Base-by-base conservation (phyloP, 768 basidiomycete species). In the Pleurotus tuber-regium region DNA sequence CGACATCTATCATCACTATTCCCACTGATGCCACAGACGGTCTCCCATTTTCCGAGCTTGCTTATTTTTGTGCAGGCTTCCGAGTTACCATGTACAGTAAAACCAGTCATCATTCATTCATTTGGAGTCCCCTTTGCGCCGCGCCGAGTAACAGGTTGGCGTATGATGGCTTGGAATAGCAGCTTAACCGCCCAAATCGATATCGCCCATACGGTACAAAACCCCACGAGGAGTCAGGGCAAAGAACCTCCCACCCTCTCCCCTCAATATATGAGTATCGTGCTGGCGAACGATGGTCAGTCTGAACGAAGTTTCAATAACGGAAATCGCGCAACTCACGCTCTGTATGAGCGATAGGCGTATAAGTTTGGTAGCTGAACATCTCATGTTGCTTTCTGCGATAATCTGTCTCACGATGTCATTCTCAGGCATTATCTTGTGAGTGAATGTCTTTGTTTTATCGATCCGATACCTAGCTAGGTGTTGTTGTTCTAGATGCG, bases 361-460 rank as follows among this genome's bases (percentile, higher is more conserved):
- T 29, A n/a, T 48, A 0, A 48, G 46, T 23, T 21, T 36, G 29
- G 46, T 48, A 21, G 16, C 29, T 48, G 46, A 19, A 38, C 10
- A 19, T 48, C 29, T 9, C 16, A 9, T 35, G n/a, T 35, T 19
- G n/a, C 29, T 12, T 4, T 33, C 18, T 11, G 30, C 28, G 16
- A 23, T 30, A 18, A 11, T 48, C 29, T 23, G 11, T 48, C 18
- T 21, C 28, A 18, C n/a, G 16, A 5, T 24, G 8, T 14, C 14
- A 10, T 24, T 24, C 7, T n/a, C 10, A 48, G 46, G 46, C 30
- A 7, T 35, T 48, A 48, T 48, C 46, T 2, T 48, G 46, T 48
- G 35, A 8, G 46, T 16, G n/a, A n/a, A n/a, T n/a, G n/a, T n/a
- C n/a, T n/a, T n/a, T n/a, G n/a, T n/a, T 21, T 19, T 24, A 42